Evolutionary conservation across 495 filamentous ascomycete genomes (phyloP).

Genomic region (Penicillium bialowiezense): DNA sequence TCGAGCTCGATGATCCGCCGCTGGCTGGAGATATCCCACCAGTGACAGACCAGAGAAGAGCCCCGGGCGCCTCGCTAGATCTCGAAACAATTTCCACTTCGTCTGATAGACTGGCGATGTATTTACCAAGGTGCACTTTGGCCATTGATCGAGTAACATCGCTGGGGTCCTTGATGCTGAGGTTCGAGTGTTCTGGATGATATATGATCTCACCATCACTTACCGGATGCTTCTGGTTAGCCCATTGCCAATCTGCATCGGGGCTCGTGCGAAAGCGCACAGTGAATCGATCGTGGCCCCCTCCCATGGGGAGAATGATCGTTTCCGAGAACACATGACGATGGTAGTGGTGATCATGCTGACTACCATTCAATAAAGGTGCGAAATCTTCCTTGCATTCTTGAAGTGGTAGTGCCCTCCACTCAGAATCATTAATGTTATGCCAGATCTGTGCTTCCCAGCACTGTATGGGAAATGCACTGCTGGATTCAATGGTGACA

Average conservation of each 20-base stretch:
- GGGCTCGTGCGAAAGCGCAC: conserved; percentile 63
- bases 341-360: conserved; percentile 18
- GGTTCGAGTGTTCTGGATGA: too few relatives aligned
- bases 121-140: conserved; percentile 51
- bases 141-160: too few relatives aligned
- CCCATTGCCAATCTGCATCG: conserved; percentile 70
- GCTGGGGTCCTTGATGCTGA: too few relatives aligned
- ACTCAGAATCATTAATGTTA: conserved; percentile 47
- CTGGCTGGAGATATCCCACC: conserved; percentile 51
- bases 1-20: conserved; percentile 53
- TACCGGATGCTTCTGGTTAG: conserved; percentile 56
- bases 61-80: conserved; percentile 66
- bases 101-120: conserved; percentile 58
- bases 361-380: conserved; percentile 31
- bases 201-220: conserved; percentile 62
- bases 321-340: conserved; percentile 39
- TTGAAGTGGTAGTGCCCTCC: conserved; percentile 34
- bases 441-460: conserved; percentile 83
- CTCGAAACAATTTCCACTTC: conserved; percentile 54
- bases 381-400: conserved; percentile 21
- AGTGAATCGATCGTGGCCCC: conserved; percentile 60
- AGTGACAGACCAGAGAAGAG: conserved; percentile 67
- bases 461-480: conserved; percentile 47
- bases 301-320: conserved; percentile 30
- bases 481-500: conserved; percentile 68